Percentiles rank a stretch among this genome's conserved stretches.
phyloP scores from a whole-genome alignment of 768 basidiomycete species.

The Grammothele lineata region DNA sequence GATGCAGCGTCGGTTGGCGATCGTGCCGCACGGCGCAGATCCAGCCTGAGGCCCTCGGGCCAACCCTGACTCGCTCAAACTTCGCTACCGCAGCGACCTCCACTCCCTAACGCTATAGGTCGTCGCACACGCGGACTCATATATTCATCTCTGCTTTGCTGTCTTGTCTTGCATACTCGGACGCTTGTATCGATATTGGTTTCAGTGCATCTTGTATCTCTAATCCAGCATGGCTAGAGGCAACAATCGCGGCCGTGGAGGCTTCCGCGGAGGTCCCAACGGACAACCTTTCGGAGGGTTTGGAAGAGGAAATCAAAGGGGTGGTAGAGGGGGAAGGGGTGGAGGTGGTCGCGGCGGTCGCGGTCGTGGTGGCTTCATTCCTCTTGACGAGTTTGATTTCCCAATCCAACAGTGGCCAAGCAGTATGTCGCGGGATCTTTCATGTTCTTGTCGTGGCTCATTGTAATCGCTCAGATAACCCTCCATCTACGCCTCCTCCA shows the following conservation, averaged over 20 bases:
- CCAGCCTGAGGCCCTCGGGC: too few species aligned
- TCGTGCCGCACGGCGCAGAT: too few species aligned
- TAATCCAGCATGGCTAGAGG: conserved; percentile 20
- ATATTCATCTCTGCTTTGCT: neutral
- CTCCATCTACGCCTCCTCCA: conserved; percentile 2
- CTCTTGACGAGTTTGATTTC: conserved; percentile 22
- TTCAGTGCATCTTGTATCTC: conserved; percentile 12
- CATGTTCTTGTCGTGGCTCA: neutral
- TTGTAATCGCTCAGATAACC: conserved; percentile 5
- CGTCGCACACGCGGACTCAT: too few species aligned
- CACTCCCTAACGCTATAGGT: too few species aligned
- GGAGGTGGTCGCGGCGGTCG: conserved; percentile 20
- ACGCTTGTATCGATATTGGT: conserved; percentile 13
- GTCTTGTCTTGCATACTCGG: too few species aligned
- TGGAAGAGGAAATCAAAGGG: conserved; percentile 18
- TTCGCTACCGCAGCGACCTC: neutral
- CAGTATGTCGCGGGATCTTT: conserved; percentile 18
- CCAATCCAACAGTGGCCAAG: conserved; percentile 27
- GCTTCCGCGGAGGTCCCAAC: conserved; percentile 16
- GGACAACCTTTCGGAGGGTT: conserved; percentile 14
- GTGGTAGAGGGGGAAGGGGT: conserved; percentile 25
- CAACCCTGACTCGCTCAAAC: too few species aligned
- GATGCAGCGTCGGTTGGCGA: too few species aligned
- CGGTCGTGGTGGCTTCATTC: conserved; percentile 14
- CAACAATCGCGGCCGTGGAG: conserved; percentile 15